These are phyloP conservation scores for Aspergillus eucalypticola DNA, from an alignment of 2,329 filamentous ascomycete species.

Conservation along the genomic window DNA sequence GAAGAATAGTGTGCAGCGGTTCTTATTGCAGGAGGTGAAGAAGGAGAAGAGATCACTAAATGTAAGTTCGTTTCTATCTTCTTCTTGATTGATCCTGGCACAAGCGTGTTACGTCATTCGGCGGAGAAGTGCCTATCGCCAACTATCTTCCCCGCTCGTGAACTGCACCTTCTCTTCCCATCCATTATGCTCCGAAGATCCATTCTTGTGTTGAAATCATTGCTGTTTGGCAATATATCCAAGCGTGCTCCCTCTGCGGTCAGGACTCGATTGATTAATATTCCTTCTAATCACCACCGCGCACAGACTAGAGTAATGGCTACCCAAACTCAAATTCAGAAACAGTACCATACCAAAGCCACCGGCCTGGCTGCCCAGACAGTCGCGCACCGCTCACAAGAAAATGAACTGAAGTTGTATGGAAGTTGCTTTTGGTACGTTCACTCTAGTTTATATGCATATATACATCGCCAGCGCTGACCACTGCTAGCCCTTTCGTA, in stretches of 20 bases:
- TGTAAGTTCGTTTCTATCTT: conserved; percentile 44
- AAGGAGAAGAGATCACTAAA: conserved; percentile 60
- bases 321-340: conserved; percentile 57
- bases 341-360: conserved; percentile 70
- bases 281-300: conserved; percentile 3
- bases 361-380: conserved; percentile 71
- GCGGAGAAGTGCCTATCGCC: background rate
- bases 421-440: conserved; percentile 80
- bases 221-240: background rate
- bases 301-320: conserved; percentile 43
- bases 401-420: conserved; percentile 73
- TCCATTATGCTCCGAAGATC: background rate
- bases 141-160: background rate
- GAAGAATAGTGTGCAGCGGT: conserved; percentile 74
- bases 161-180: background rate
- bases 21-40: conserved; percentile 64
- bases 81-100: background rate
- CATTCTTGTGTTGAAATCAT: background rate
- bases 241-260: background rate
- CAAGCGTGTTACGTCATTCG: conserved; percentile 17
- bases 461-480: conserved; percentile 13
- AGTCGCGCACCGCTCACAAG: conserved; percentile 67
- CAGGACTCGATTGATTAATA: conserved; percentile 1
- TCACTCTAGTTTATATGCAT: background rate
- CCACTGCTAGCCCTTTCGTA: conserved; percentile 67